These are phyloP conservation scores for Stenogyne calaminthoides DNA, from an alignment of 305 asterid genomes.

Conservation along the genomic window DNA sequence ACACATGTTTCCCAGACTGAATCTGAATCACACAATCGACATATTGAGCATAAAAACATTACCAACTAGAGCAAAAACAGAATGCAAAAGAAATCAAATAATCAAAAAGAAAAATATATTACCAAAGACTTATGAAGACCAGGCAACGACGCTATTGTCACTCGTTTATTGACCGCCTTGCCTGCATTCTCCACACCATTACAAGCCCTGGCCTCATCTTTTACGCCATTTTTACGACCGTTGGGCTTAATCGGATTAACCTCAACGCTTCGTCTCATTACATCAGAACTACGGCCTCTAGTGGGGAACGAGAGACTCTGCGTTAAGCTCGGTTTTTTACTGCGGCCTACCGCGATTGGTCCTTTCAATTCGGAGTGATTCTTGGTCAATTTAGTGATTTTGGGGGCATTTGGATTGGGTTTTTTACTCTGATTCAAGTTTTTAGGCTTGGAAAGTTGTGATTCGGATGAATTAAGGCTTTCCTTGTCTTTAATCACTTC, in stretches of 20 bases:
- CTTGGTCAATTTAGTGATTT: conserved; percentile 44
- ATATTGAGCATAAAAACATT: not conserved
- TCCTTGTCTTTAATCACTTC: conserved; percentile 42
- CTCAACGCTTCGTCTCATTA: conserved; percentile 56
- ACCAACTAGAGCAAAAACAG: not conserved
- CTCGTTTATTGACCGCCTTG: conserved; percentile 30
- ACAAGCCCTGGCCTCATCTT: conserved; percentile 32
- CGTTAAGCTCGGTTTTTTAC: conserved; percentile 48
- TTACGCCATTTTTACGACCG: conserved; percentile 38
- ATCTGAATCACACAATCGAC: not conserved
- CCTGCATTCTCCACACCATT: conserved; percentile 35
- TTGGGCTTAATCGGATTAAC: conserved; percentile 36
- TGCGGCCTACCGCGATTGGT: conserved; percentile 52
- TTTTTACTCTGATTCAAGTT: conserved; percentile 13
- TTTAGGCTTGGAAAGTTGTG: conserved; percentile 33
- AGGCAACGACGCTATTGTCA: conserved; percentile 31
- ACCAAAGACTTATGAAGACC: conserved; percentile 50
- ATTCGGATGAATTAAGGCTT: conserved; percentile 31
- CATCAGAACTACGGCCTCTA: conserved; percentile 52
- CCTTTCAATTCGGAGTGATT: conserved; percentile 47
- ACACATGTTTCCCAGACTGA: conserved; percentile 52
- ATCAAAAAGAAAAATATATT: conserved; percentile 1
- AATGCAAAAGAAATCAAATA: not conserved
- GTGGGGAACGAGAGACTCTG: conserved; percentile 74
- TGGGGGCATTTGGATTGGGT: conserved; percentile 32